These are phyloP conservation scores for Brettanomyces naardenensis DNA, from an alignment of 805 yeast genomes.

Conservation along the genomic window DNA sequence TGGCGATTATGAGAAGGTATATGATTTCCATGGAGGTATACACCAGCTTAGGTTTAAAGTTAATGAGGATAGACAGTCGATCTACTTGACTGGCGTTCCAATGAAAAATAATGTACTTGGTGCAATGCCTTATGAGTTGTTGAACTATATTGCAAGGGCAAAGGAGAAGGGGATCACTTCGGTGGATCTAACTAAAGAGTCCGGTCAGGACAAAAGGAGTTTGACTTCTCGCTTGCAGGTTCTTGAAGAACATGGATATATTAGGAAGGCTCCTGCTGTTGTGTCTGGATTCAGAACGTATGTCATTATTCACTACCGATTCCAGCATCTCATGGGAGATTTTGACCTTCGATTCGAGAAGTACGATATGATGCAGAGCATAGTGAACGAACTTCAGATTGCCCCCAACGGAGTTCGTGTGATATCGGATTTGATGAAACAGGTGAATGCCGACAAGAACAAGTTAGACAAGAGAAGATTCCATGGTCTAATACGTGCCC, in stretches of 20 bases:
- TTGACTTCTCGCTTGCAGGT: slow-evolving; percentile 54
- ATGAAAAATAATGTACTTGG: slow-evolving; percentile 47
- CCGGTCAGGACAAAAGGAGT: slow-evolving; percentile 68
- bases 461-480: slow-evolving; percentile 27
- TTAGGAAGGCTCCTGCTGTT: slow-evolving; percentile 30
- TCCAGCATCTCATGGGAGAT: slow-evolving; percentile 10
- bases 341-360: slow-evolving; percentile 12
- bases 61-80: slow-evolving; percentile 49
- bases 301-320: slow-evolving; percentile 43
- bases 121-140: slow-evolving; percentile 42
- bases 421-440: slow-evolving; percentile 51
- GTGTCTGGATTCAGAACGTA: slow-evolving; percentile 46
- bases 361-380: slow-evolving; percentile 17
- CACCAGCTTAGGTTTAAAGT: slow-evolving; percentile 27
- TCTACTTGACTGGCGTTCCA: slow-evolving; percentile 47
- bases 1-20: slow-evolving; percentile 4
- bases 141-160: slow-evolving; percentile 52
- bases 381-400: slow-evolving; percentile 42
- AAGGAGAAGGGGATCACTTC: slow-evolving; percentile 54
- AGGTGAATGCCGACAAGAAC: slow-evolving; percentile 39
- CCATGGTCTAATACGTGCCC: slow-evolving; percentile 39
- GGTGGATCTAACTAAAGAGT: slow-evolving; percentile 42
- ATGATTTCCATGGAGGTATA: slow-evolving; percentile 7
- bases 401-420: slow-evolving; percentile 59
- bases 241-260: slow-evolving; percentile 41